Base-by-base conservation (phyloP, 164 flowering plant species). In the Annona cherimola region DNA sequence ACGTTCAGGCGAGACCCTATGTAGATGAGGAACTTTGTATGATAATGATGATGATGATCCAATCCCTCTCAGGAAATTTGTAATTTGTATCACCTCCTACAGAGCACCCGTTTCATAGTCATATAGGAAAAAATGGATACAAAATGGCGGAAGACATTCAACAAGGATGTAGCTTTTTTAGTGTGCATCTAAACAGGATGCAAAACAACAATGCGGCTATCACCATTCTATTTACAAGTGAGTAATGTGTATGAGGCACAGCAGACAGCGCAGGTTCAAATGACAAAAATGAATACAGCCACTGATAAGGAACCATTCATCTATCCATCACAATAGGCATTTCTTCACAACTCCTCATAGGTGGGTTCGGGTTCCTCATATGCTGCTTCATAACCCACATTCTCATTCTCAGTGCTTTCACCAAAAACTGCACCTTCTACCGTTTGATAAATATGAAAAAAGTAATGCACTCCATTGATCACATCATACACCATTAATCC, bases 401-500 rank as follows among this genome's bases (percentile, higher is more conserved):
- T 57, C 42, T 69, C 57, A 19, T 46, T 39, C 55, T 62, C 70
- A 39, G 65, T 46, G 35, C 75, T 72, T 41, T 82, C 81, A 2
- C 65, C 73, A 8, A 41, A 66, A 72, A 8, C 35, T 61, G 26
- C 40, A 39, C 63, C 74, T 44, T 82, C 88, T 55, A 42, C 88
- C 40, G 76, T 18, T 73, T 79, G 80, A 71, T 70, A 71, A 73
- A 83, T 76, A 19, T 82, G 82, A 75, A 91, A 77, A 80, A 90
- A 73, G 84, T 65, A 86, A 41, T 90, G 86, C 61, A 88, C 86
- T 65, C 97, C 97, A 82, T 79, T 93, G 57, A 79, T 82, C 50
- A 94, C 86, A 78, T 91, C 98, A 75, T 91, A 94, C 2, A 85
- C 83, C 97, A 91, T 94, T n/a, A 91, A 78, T 42, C 98, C 98